phyloP scores from a whole-genome alignment of 2,329 filamentous ascomycete species.

The Cryphonectria parasitica region DNA sequence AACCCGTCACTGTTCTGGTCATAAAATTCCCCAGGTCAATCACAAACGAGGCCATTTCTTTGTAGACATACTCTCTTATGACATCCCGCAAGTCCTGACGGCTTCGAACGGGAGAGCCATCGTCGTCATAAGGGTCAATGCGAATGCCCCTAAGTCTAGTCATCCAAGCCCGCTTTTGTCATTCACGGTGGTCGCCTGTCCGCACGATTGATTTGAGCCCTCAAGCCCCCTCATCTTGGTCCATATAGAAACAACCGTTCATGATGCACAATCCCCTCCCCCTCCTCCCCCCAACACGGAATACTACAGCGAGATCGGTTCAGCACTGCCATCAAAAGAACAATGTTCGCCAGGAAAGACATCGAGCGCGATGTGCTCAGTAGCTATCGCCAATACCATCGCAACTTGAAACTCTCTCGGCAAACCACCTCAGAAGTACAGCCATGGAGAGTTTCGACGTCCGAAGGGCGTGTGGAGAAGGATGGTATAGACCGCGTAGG shows the following conservation, averaged over 20 bases:
- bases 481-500: neutral
- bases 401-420: slow-evolving; percentile 4
- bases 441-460: neutral
- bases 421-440: neutral
- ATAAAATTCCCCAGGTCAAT: neutral
- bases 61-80: neutral
- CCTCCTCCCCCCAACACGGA: too few species aligned
- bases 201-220: neutral
- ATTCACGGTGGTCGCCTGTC: neutral
- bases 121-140: neutral
- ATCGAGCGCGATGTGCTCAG: slow-evolving; percentile 16
- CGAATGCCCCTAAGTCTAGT: neutral
- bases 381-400: slow-evolving; percentile 12
- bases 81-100: neutral
- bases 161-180: neutral
- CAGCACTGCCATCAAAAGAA: neutral
- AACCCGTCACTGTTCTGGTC: neutral
- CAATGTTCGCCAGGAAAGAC: slow-evolving; percentile 19
- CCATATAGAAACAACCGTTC: neutral
- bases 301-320: neutral
- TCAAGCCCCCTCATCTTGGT: neutral
- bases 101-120: neutral
- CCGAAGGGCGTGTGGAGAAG: neutral
- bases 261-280: too few species aligned
- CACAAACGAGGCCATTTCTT: neutral